These are phyloP conservation scores for Agrocybe pediades DNA, from an alignment of 768 basidiomycete species.

Conservation along the genomic window DNA sequence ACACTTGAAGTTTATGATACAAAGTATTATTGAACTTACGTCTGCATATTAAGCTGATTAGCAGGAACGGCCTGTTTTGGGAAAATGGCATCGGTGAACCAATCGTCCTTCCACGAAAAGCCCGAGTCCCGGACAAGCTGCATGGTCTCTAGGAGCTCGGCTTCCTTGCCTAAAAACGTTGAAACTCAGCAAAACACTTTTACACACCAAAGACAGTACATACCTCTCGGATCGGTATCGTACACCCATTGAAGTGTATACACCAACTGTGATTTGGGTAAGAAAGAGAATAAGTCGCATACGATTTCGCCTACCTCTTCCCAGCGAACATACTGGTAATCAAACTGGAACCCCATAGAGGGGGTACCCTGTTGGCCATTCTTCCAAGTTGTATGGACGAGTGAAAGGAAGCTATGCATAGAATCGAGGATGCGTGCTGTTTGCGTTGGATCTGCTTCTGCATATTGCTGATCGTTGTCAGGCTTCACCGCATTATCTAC, in stretches of 20 bases:
- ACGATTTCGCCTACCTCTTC: constrained; percentile 31
- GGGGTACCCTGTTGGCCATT: constrained; percentile 35
- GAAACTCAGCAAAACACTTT: not conserved
- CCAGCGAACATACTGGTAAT: constrained; percentile 44
- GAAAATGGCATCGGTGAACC: constrained; percentile 39
- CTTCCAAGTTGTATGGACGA: constrained; percentile 36
- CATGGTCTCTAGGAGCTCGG: constrained; percentile 40
- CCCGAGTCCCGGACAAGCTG: constrained; percentile 38
- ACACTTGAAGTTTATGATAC: not conserved
- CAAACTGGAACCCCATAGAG: constrained; percentile 41
- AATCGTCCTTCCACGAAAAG: constrained; percentile 43
- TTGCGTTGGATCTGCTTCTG: constrained; percentile 40
- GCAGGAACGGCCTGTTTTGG: constrained; percentile 30
- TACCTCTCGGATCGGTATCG: constrained; percentile 40
- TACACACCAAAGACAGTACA: not conserved
- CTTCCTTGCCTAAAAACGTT: constrained; percentile 32
- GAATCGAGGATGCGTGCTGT: constrained; percentile 36
- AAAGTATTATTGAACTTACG: constrained; percentile 22
- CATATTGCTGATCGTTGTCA: constrained; percentile 35
- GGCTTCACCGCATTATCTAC: not conserved
- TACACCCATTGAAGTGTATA: constrained; percentile 41
- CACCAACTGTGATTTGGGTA: constrained; percentile 25
- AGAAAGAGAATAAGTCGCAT: not conserved
- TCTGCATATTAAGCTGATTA: constrained; percentile 30
- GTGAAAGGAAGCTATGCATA: constrained; percentile 37